A percentile compares a stretch with the other conserved stretches of the same genome.
These are phyloP conservation scores for Mortierella sp. DNA, from an alignment of 371 early-diverging fungal genomes.

Conservation along the genomic window DNA sequence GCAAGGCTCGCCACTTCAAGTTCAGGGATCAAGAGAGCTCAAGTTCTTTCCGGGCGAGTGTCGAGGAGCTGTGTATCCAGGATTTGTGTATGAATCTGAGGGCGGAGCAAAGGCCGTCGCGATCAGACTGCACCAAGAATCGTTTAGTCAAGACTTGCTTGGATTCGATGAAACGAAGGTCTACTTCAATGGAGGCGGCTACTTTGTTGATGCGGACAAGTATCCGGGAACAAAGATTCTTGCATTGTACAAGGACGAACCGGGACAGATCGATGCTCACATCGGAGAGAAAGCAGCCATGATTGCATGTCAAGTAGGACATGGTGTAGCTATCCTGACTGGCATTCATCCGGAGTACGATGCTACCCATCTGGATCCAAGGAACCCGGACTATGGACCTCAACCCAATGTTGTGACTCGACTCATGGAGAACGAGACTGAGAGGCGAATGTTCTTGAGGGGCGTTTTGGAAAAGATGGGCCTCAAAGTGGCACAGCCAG, in stretches of 20 bases:
- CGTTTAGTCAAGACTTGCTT: conserved; percentile 11
- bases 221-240: conserved; percentile 60
- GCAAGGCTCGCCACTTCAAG: conserved; percentile 69
- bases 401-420: conserved; percentile 56
- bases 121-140: conserved; percentile 18
- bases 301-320: conserved; percentile 69
- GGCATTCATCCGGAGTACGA: conserved; percentile 86
- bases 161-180: conserved; percentile 44
- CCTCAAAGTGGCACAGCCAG: conserved; percentile 53
- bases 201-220: conserved; percentile 68
- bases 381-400: conserved; percentile 54
- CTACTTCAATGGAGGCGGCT: conserved; percentile 88
- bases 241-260: conserved; percentile 64
- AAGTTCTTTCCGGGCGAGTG: conserved; percentile 79
- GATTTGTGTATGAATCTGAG: conserved; percentile 86
- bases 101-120: conserved; percentile 61
- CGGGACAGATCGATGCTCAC: no score
- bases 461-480: conserved; percentile 64
- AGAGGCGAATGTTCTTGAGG: conserved; percentile 61
- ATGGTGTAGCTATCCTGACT: conserved; percentile 73
- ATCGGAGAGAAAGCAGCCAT: conserved; percentile 59
- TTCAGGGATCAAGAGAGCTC: conserved; percentile 79
- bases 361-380: conserved; percentile 57
- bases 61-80: conserved; percentile 79
- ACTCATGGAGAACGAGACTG: conserved; percentile 58